These are phyloP conservation scores for Astraeus odoratus DNA, from an alignment of 768 basidiomycete genomes.

Conservation along the genomic window DNA sequence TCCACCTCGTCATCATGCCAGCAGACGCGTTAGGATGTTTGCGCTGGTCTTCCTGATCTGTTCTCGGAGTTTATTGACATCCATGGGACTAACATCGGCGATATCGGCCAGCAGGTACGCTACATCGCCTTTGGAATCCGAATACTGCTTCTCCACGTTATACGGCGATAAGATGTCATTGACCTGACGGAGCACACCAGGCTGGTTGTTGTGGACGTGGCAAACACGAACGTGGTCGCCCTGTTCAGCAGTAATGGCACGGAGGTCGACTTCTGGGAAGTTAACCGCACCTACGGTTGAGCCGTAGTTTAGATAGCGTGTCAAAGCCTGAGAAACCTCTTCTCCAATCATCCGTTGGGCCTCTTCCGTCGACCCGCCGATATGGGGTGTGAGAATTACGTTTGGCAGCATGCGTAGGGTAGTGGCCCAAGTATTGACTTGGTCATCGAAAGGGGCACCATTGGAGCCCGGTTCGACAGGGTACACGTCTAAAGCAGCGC, in stretches of 20 bases:
- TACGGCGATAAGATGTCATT: slow-evolving; percentile 91
- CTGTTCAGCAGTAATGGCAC: slow-evolving; percentile 83
- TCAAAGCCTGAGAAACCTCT: slow-evolving; percentile 81
- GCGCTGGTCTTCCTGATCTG: slow-evolving; percentile 71
- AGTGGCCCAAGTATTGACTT: slow-evolving; percentile 80
- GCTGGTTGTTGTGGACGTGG: slow-evolving; percentile 92
- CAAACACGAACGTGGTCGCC: slow-evolving; percentile 81
- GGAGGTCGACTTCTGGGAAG: slow-evolving; percentile 97
- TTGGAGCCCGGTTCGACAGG: slow-evolving; percentile 91
- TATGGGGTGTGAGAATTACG: slow-evolving; percentile 96
- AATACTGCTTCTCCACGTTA: slow-evolving; percentile 99
- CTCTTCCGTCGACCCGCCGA: slow-evolving; percentile 98
- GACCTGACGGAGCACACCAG: slow-evolving; percentile 90
- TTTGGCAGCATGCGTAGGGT: slow-evolving; percentile 73
- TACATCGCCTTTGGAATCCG: slow-evolving; percentile 90
- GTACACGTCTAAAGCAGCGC: slow-evolving; percentile 88
- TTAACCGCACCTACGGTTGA: slow-evolving; percentile 91
- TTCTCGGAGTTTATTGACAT: slow-evolving; percentile 73
- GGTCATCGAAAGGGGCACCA: slow-evolving; percentile 83
- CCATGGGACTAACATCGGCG: slow-evolving; percentile 74
- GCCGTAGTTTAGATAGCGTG: slow-evolving; percentile 88
- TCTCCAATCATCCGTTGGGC: slow-evolving; percentile 96
- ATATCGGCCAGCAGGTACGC: slow-evolving; percentile 99
- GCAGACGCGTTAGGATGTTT: slow-evolving; percentile 85
- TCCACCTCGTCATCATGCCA: slow-evolving; percentile 40